Evolutionary conservation across 495 filamentous ascomycete genomes (phyloP), one percentile per base, ranked within the genome.

Genomic region (Achaetomiella virescens): DNA sequence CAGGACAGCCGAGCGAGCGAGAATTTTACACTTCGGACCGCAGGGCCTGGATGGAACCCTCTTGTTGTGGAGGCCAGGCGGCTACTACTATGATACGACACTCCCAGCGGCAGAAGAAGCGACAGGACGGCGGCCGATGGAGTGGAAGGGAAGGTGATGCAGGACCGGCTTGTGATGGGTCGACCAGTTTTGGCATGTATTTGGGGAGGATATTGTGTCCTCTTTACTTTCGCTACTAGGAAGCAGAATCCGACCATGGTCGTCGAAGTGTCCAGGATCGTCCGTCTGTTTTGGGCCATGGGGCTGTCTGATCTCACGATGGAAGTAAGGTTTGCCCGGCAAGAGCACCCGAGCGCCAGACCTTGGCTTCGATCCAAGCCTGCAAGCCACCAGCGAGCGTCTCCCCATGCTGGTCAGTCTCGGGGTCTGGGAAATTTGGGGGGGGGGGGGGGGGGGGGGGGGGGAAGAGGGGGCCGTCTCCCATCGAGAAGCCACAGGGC

Each of bases 11-110:
- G 29, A 29, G 18, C 21, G 43, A 14, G 29, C 11, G 52, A 45
- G 18, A 43, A 33, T 61, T 38, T 54, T 41, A 48, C 38, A 48
- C 42, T 60, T 64, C 62, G 62, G 62, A 64, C 62, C 62, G 62
- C 55, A 54, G 52, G 60, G 47, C 68, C 62, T 64, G 59, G 49
- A 61, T 64, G 59, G 36, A 57, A 60, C 57, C 44, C 59, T 57
- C 47, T 48, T 48, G 36, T 41, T 48, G 27, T n/a, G 40, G 5
- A 7, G 52, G 25, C 15, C 24, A 14, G 14, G 14, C n/a, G 25
- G 18, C 29, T 17, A 14, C 21, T 25, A 9, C 11, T 15, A 2
- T n/a, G 9, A 31, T 9, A 31, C 27, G 27, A 31, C 27, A 31
- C n/a, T n/a, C n/a, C n/a, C n/a, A n/a, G n/a, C n/a, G 27, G 27